Conservation (phyloP, 202 grass and related monocot genomes). For the Carex arenaria region DNA sequence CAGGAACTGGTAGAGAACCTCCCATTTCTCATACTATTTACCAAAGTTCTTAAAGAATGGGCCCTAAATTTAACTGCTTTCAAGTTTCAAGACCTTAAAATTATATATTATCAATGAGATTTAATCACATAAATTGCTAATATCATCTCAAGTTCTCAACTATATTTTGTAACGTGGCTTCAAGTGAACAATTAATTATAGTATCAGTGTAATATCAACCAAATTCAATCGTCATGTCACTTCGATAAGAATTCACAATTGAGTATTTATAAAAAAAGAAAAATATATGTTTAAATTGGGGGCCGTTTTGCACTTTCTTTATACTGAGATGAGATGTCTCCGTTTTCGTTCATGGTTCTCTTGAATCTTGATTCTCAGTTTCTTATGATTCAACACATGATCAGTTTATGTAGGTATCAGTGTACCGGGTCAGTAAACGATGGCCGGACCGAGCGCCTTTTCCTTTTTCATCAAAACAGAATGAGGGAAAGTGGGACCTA, state of each 20-base stretch:
- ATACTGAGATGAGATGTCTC: neutral
- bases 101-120: too few species aligned
- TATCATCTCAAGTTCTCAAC: too few species aligned
- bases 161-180: neutral
- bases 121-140: neutral
- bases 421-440: neutral
- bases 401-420: neutral
- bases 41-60: neutral
- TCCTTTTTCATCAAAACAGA: neutral
- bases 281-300: neutral
- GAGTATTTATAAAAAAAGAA: neutral
- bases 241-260: neutral
- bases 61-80: neutral
- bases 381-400: neutral
- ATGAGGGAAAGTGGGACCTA: neutral
- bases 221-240: too few species aligned
- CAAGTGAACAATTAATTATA: neutral
- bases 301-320: neutral
- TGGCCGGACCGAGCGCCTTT: neutral
- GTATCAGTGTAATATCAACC: neutral
- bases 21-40: neutral
- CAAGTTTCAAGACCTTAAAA: neutral
- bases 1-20: neutral
- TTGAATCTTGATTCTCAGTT: neutral
- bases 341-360: neutral